phyloP scores from a whole-genome alignment of 73 alveolate species.

The Tetrahymena malaccensis region DNA sequence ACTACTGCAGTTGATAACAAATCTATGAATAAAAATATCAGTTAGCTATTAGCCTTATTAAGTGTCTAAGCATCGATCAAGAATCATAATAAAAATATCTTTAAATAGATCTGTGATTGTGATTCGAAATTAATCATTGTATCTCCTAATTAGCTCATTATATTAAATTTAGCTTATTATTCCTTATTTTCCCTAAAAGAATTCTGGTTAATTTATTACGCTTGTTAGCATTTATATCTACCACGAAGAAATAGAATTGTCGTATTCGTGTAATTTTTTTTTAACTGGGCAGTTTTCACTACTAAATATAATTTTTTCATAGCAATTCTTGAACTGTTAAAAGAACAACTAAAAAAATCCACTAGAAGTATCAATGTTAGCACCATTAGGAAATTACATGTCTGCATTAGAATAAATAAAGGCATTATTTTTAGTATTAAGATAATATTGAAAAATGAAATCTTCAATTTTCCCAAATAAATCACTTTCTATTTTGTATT shows the following conservation, averaged over 20 bases:
- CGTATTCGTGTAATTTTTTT: not conserved
- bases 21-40: not conserved
- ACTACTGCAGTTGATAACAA: not conserved
- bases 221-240: not conserved
- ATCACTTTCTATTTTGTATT: not conserved
- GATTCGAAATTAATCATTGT: not conserved
- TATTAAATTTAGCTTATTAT: not conserved
- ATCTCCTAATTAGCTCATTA: not conserved
- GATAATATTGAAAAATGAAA: not conserved
- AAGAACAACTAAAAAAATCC: not conserved
- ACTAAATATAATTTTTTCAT: not conserved
- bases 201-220: not conserved
- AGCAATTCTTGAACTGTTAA: not conserved
- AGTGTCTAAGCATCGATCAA: not conserved
- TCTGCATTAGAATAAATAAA: not conserved
- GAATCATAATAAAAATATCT: not conserved
- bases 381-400: not conserved
- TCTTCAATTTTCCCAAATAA: not conserved
- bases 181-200: not conserved
- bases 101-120: not conserved
- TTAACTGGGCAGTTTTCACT: not conserved
- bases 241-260: not conserved
- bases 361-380: not conserved
- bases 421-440: not conserved
- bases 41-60: not conserved